phyloP scores from a whole-genome alignment of 2,329 filamentous ascomycete genomes.

The Fusarium duplospermum region DNA sequence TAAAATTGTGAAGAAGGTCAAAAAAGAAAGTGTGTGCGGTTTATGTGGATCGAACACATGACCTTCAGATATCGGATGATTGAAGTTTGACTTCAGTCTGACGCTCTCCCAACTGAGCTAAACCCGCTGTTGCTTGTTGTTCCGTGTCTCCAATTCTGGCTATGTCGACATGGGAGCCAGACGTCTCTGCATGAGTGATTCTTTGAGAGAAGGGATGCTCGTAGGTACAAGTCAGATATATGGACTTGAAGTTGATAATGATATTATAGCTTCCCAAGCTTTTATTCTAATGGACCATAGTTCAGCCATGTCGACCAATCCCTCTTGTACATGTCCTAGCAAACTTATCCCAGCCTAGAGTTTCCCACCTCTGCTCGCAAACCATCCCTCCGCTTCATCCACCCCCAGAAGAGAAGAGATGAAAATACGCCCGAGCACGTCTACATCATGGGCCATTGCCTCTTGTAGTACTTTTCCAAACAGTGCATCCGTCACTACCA shows the following conservation, averaged over 20 bases:
- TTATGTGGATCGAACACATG: slow-evolving; percentile 48
- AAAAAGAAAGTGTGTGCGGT: slow-evolving; percentile 36
- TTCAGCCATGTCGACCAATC: not conserved
- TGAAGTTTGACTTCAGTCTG: no score
- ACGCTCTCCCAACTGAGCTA: slow-evolving; percentile 49
- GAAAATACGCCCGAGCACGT: slow-evolving; percentile 56
- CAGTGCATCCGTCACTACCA: slow-evolving; percentile 47
- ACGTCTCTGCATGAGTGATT: not conserved
- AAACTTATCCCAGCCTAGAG: not conserved
- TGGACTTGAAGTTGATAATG: not conserved
- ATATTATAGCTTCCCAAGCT: not conserved
- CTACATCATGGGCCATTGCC: slow-evolving; percentile 56
- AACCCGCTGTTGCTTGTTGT: slow-evolving; percentile 38
- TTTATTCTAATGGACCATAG: not conserved
- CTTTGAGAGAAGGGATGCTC: not conserved
- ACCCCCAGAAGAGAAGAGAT: slow-evolving; percentile 47
- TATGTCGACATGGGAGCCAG: not conserved
- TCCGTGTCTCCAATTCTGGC: rapidly evolving
- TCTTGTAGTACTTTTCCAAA: slow-evolving; percentile 45
- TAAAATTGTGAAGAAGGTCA: not conserved
- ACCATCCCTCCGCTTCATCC: slow-evolving; percentile 51
- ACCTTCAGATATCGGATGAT: slow-evolving; percentile 45
- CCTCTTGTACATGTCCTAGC: not conserved
- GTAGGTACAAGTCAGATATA: not conserved
- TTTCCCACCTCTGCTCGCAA: slow-evolving; percentile 42